Evolutionary conservation across 495 filamentous ascomycete species (phyloP), one percentile per base, ranked within the genome.

Genomic region (Pyrenula aspistea): DNA sequence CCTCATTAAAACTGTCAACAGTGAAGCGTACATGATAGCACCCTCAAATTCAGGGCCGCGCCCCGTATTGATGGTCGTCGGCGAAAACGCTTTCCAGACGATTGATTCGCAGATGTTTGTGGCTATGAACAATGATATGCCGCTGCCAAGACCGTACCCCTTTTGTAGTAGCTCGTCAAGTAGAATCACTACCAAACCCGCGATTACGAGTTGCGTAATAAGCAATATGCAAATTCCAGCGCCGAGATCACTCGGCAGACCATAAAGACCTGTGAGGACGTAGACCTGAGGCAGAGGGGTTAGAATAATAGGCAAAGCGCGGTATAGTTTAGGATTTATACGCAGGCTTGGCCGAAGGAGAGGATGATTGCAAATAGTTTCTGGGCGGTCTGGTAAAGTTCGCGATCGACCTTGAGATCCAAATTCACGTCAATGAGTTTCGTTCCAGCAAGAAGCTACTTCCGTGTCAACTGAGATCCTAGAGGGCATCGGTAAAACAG

Each of bases 41-140:
- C 94, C 94, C 78, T 99, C 94, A 69, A 97, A 99, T 74, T 99
- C 94, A 65, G 94, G 94, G 54, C 94, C 94, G 78, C 94, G 89
- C 59, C 94, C 94, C 57, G 94, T 97, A 79, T 99, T 99, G 76
- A 99, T 95, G 67, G 93, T 96, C 15, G 94, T 99, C 24, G 94
- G 94, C 55, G 91, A 95, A 79, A 97, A 97, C 20, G 94, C 94
- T 79, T 95, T 96, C 94, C 94, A 99, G 71, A 99, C 85, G 70
- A 99, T 99, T 31, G 91, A 96, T 76, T 99, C 94, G 85, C 94
- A 99, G 75, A 99, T 97, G 82, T 97, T 97, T 77, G 94, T 99
- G 56, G 94, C 94, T 69, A 99, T 99, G 83, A 99, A 99, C 56
- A 99, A 86, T 50, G 91, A 96, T 71, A 99, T 99, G 75, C 94